Base-by-base conservation (phyloP, 1,284 basidiomycete species). In the Golubevia pallescens region DNA sequence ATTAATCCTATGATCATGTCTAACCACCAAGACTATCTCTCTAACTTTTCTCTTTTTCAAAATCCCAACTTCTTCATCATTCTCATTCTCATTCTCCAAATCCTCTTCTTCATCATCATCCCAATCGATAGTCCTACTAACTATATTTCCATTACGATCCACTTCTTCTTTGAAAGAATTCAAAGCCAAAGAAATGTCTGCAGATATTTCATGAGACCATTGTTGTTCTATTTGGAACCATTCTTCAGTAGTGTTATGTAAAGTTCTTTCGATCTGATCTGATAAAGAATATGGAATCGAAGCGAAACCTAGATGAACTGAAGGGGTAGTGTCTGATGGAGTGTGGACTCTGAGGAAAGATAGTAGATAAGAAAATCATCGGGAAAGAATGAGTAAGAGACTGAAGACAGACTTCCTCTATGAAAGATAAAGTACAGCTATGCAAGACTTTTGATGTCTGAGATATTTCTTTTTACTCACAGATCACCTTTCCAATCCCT, bases 401-500 rank as follows among this genome's bases (percentile, higher is more conserved):
- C n/a, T n/a, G n/a, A n/a, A n/a, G n/a, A n/a, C n/a, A n/a, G n/a
- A n/a, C n/a, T n/a, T n/a, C n/a, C n/a, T n/a, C n/a, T n/a, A n/a
- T n/a, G n/a, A n/a, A n/a, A n/a, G n/a, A n/a, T n/a, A n/a, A n/a
- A n/a, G n/a, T n/a, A n/a, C n/a, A n/a, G n/a, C n/a, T n/a, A n/a
- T n/a, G n/a, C n/a, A n/a, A n/a, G n/a, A n/a, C n/a, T n/a, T n/a
- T n/a, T n/a, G n/a, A n/a, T n/a, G n/a, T n/a, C n/a, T n/a, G n/a
- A n/a, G n/a, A n/a, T n/a, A n/a, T n/a, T n/a, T n/a, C n/a, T n/a
- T n/a, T n/a, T n/a, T n/a, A n/a, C 67, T 38, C 21, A 71, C 60
- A 75, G 71, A 57, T 83, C 81, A 1, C 81, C 84, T 65, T 86
- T 86, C 84, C 84, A 86, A 64, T 86, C 86, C 3, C 86, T 66